Evolutionary conservation across 805 yeast species (phyloP).

Genomic region (Myxozyma sirexii): DNA sequence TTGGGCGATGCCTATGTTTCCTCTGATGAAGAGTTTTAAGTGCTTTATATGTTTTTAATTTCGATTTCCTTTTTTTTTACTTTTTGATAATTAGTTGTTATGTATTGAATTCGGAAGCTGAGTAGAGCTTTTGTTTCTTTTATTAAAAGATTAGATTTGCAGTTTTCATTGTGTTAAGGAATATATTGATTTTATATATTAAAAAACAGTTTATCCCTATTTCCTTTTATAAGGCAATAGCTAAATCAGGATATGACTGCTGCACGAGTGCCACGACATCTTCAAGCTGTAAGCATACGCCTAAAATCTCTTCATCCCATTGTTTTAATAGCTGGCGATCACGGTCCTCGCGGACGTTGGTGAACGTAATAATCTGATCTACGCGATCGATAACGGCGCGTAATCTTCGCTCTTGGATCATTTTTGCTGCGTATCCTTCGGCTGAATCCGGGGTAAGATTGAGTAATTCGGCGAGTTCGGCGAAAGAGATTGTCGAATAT

Average conservation of each 20-base stretch:
- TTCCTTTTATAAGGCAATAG: neutral
- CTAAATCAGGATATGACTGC: constrained; percentile 14
- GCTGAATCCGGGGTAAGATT: constrained; percentile 36
- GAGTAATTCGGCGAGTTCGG: constrained; percentile 37
- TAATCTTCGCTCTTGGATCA: constrained; percentile 40
- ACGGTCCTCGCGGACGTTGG: neutral
- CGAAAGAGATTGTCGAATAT: constrained; percentile 38
- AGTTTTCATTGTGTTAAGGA: neutral
- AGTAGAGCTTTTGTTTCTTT: neutral
- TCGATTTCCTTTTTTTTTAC: neutral
- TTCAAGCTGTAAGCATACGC: constrained; percentile 34
- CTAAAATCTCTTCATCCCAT: constrained; percentile 32
- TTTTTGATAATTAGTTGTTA: neutral
- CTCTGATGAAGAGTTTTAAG: constrained; percentile 85
- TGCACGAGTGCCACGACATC: constrained; percentile 32
- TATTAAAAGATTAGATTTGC: neutral
- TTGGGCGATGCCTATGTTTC: constrained; percentile 99
- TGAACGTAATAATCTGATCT: constrained; percentile 35
- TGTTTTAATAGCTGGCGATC: constrained; percentile 11
- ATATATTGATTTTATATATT: neutral
- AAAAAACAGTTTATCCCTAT: no score
- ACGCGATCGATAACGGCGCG: constrained; percentile 42
- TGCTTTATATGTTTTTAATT: constrained; percentile 4
- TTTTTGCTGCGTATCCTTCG: constrained; percentile 40
- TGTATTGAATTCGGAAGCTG: neutral